Base-by-base conservation (phyloP, 1,284 basidiomycete genomes). In the Melampsora larici-populina region DNA sequence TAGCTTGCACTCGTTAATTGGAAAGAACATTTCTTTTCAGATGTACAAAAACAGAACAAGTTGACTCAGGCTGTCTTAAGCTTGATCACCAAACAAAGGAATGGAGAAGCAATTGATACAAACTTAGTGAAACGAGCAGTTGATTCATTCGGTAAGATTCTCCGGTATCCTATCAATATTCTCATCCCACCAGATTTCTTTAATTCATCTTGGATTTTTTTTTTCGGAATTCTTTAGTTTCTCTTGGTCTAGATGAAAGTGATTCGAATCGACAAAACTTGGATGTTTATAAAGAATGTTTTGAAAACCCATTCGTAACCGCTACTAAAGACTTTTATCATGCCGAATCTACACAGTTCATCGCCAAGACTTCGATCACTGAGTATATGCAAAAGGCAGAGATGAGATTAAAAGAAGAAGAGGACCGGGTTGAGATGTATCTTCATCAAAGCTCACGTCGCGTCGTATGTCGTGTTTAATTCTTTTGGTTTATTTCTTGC, bases 331-430 rank as follows among this genome's bases (percentile, higher is more conserved):
- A 89, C 70, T 98, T 94, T 87, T 99, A 99, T 87, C 89, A 89
- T 80, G 87, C 90, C 79, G 96, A 99, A 85, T 96, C 93, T 1
- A 89, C 93, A 79, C 88, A 90, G 1, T 99, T 96, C 87, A 89
- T 98, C 36, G 89, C 90, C 1, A 89, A 91, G 82, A 96, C 95
- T 85, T 91, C 89, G 65, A 92, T 98, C 48, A 92, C 94, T 31
- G 97, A 99, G 84, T 99, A 99, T 85, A 88, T 99, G 85, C 94
- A 92, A 87, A 96, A 94, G 86, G 97, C 94, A 1, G 95, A 98
- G 83, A 90, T 91, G 81, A 89, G 97, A 40, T 86, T 99, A 78
- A 88, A 90, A 79, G 96, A 99, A 85, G 97, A 99, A 83, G 93
- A 96, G 83, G 92, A 96, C 81, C 89, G 97, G 51, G 93, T 99